These are phyloP conservation scores for Elsinoe ampelina DNA, from an alignment of 2,329 filamentous ascomycete species.

Conservation along the genomic window DNA sequence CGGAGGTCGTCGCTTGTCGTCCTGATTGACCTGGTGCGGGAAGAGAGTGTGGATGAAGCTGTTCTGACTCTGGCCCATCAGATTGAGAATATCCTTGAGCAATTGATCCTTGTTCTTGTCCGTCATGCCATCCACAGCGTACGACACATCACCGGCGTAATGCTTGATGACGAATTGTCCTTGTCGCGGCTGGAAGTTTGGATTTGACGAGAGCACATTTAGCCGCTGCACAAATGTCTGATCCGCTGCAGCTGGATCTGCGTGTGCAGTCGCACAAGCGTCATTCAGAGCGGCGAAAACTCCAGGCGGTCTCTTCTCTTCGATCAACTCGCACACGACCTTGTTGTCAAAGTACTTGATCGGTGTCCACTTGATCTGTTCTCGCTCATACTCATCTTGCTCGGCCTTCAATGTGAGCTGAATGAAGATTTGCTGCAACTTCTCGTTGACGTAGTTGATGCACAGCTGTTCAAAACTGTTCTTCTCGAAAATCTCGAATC, in stretches of 20 bases:
- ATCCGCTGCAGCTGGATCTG: slow-evolving; percentile 87
- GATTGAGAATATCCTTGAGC: slow-evolving; percentile 81
- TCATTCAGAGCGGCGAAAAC: slow-evolving; percentile 96
- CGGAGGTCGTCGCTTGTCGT: slow-evolving; percentile 87
- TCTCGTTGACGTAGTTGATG: slow-evolving; percentile 99
- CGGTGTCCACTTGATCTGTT: slow-evolving; percentile 97
- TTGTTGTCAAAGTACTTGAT: slow-evolving; percentile 99
- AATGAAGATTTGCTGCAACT: slow-evolving; percentile 98
- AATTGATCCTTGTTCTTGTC: slow-evolving; percentile 99
- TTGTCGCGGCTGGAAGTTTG: slow-evolving; percentile 83
- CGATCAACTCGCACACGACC: slow-evolving; percentile 93
- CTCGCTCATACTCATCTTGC: slow-evolving; percentile 91
- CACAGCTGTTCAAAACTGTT: slow-evolving; percentile 98
- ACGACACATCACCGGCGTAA: slow-evolving; percentile 93
- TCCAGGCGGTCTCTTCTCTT: slow-evolving; percentile 79
- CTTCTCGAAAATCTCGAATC: slow-evolving; percentile 98
- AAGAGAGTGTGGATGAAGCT: slow-evolving; percentile 80
- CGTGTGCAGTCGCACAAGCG: slow-evolving; percentile 95
- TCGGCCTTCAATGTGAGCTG: slow-evolving; percentile 93
- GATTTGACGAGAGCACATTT: slow-evolving; percentile 76
- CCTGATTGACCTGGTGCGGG: slow-evolving; percentile 86
- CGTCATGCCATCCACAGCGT: slow-evolving; percentile 91
- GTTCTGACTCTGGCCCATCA: slow-evolving; percentile 78
- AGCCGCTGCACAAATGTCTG: slow-evolving; percentile 91
- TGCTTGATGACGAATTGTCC: slow-evolving; percentile 98